A percentile compares a stretch with the other conserved stretches of the same genome.
Conservation (phyloP, 2,329 filamentous ascomycete genomes). For the Aspergillus uvarum region DNA sequence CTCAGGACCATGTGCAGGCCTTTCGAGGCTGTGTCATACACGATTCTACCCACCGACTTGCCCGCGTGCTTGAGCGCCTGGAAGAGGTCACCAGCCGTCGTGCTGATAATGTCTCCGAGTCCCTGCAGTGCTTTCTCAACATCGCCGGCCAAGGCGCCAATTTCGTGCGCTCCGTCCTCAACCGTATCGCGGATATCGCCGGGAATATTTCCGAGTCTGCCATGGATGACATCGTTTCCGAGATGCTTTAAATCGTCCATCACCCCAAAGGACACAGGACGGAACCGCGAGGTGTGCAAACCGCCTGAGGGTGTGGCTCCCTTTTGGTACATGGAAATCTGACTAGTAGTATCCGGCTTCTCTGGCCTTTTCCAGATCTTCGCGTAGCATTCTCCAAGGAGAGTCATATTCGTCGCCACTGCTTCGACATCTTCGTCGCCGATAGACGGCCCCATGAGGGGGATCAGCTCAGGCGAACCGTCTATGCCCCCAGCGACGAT, state of each 20-base stretch:
- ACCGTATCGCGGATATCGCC: no score
- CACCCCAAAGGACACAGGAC: no score
- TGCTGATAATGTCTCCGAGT: constrained; percentile 4
- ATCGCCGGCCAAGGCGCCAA: no score
- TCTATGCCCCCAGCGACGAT: constrained; percentile 2
- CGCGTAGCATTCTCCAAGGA: neutral
- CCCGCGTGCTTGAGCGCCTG: neutral
- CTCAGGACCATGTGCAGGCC: constrained; percentile 7
- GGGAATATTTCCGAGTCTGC: no score
- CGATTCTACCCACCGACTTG: neutral
- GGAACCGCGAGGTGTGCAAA: no score
- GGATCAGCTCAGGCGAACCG: neutral
- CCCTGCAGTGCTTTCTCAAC: no score
- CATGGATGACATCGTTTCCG: no score
- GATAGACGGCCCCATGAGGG: neutral
- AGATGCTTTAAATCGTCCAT: no score
- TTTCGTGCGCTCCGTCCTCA: no score
- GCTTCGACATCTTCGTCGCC: neutral
- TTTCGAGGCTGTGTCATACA: neutral
- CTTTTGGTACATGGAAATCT: no score
- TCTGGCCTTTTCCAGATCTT: neutral
- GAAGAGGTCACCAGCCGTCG: constrained; percentile 7
- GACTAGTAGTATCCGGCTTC: no score
- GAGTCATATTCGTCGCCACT: neutral
- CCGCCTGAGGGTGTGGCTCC: no score